Conservation (phyloP, 176 grass and related monocot species). For the Hsuehochloa calcarea region DNA sequence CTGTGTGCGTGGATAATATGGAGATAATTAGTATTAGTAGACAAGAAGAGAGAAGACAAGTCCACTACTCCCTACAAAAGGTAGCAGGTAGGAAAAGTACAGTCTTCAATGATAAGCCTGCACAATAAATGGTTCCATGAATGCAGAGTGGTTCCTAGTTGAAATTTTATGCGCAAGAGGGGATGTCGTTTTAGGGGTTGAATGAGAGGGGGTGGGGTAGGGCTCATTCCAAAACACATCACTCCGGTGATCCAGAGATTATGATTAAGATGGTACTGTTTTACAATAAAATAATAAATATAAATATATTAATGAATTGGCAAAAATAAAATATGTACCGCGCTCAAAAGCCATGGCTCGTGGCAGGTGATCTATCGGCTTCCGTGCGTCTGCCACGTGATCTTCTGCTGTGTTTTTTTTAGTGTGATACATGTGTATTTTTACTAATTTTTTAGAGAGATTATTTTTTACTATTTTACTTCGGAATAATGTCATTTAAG, state of each 20-base stretch:
- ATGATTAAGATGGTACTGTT: too few species aligned
- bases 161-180: conserved; percentile 18
- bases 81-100: conserved; percentile 29
- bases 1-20: background rate
- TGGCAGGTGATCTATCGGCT: too few species aligned
- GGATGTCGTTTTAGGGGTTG: background rate
- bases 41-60: background rate
- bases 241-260: background rate
- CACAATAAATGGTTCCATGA: conserved; percentile 46
- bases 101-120: conserved; percentile 37
- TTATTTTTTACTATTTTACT: too few species aligned
- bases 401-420: too few species aligned
- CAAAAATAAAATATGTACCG: too few species aligned
- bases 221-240: conserved; percentile 26
- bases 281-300: too few species aligned
- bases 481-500: too few species aligned
- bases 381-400: too few species aligned
- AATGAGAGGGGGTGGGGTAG: background rate
- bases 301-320: too few species aligned
- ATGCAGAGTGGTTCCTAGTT: conserved; percentile 41
- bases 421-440: too few species aligned
- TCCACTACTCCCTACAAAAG: background rate
- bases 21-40: background rate
- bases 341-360: too few species aligned
- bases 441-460: too few species aligned